Evolutionary conservation across 2,329 filamentous ascomycete genomes (phyloP), one percentile per base, ranked within the genome.

Genomic region (Fusarium albosuccineum): DNA sequence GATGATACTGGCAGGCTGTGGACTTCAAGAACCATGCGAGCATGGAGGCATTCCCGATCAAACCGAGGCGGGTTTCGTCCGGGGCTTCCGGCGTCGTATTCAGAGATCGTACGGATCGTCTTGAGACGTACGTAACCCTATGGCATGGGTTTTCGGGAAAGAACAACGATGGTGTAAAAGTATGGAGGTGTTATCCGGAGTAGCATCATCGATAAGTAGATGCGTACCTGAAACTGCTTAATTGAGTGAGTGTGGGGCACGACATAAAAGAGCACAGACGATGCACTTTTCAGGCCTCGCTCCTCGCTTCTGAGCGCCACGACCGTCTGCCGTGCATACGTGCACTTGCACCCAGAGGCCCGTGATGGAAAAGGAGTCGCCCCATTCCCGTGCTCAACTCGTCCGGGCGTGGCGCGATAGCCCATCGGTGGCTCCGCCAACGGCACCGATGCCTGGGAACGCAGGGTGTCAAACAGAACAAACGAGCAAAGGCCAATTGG

Each of bases 151-250:
- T 7, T 55, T 34, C 58, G 45, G 42, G 62, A 62, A 51, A 50
- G 16, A 30, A 41, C 52, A 13, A 44, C 9, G 11, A 59, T 57
- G 49, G 57, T 58, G 61, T 42, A 56, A 26, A 37, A 57, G 39
- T 50, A 68, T 68, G 57, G 66, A 53, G 57, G 56, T 59, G 53
- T 48, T 40, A 22, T 22, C 22, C 22, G 22, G 22, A 22, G 22
- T 22, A 17, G 39, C 66, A 52, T 63, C 50, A 13, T 52, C 33
- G 26, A 66, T 46, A 30, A 48, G 50, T 26, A 41, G 10, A 37
- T 37, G 14, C 30, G 27, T 29, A 68, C 66, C 66, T 68, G 66
- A 68, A 68, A 68, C 66, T 60, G 57, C 62, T 66, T 68, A 41
- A 53, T 55, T 45, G 49, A 42, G 57, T 36, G 22, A 16, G 52